A percentile compares a stretch with the other conserved stretches of the same genome.
These are phyloP conservation scores for Vigna reflexopilosa DNA, from an alignment of 306 rosid species.

Conservation along the genomic window DNA sequence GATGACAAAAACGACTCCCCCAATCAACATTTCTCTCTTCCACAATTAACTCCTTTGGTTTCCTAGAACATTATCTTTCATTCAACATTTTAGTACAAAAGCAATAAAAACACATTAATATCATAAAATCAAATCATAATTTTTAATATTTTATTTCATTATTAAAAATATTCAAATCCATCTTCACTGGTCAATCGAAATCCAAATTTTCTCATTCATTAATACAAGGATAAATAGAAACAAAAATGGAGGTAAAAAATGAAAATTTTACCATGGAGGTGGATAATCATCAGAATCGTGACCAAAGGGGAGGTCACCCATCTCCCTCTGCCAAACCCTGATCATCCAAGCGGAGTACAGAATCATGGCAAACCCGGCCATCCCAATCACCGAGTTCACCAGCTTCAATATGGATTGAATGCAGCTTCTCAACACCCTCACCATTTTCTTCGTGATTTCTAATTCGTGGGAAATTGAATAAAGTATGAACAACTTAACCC, in stretches of 20 bases:
- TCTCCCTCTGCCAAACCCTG: conserved; percentile 72
- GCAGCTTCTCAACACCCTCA: conserved; percentile 64
- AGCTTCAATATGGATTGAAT: conserved; percentile 75
- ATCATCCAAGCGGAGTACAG: conserved; percentile 77
- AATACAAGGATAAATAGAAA: background rate
- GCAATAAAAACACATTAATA: conserved; percentile 16
- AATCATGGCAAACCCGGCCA: conserved; percentile 81
- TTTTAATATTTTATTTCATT: background rate
- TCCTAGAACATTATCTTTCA: too few relatives aligned
- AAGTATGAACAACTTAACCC: background rate
- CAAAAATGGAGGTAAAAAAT: background rate
- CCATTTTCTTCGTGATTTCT: conserved; percentile 47
- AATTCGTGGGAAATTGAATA: conserved; percentile 17
- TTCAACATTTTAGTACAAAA: too few relatives aligned
- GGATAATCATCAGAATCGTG: conserved; percentile 59
- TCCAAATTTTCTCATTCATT: background rate
- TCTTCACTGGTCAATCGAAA: background rate
- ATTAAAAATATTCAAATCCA: background rate
- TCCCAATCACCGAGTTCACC: conserved; percentile 77
- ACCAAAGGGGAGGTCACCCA: conserved; percentile 59
- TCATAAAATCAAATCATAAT: background rate
- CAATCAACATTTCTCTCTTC: background rate
- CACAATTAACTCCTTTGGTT: too few relatives aligned
- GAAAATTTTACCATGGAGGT: conserved; percentile 62
- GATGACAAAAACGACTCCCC: conserved; percentile 12